Evolutionary conservation across 352 stramenopile genomes (phyloP).

Genomic region (Phytophthora syringae): DNA sequence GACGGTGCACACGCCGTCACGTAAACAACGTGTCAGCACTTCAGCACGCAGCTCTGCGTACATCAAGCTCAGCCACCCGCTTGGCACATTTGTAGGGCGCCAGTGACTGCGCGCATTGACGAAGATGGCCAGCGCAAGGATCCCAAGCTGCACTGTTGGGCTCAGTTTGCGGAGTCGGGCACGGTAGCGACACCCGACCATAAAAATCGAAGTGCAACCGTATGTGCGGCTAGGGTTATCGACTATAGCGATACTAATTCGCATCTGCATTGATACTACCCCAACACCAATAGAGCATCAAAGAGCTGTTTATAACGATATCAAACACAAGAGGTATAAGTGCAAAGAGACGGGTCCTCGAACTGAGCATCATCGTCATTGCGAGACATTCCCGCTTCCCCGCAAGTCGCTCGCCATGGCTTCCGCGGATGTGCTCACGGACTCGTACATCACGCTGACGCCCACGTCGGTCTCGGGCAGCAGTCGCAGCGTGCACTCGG

Average conservation of each 20-base stretch:
- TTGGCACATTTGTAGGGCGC: neutral
- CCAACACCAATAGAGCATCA: too few relatives aligned
- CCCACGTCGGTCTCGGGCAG: conserved; percentile 40
- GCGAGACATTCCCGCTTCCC: conserved; percentile 27
- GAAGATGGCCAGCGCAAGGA: neutral
- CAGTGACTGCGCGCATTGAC: neutral
- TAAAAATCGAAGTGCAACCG: conserved; percentile 21
- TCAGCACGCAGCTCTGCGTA: neutral
- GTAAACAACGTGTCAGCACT: too few relatives aligned
- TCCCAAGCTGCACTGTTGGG: too few relatives aligned
- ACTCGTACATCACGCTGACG: conserved; percentile 67
- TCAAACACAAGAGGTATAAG: neutral
- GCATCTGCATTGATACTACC: neutral
- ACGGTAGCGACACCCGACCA: neutral
- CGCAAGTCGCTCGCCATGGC: conserved; percentile 20
- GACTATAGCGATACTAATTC: too few relatives aligned
- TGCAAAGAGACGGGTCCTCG: conserved; percentile 7
- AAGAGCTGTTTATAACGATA: neutral
- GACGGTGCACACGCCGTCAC: neutral
- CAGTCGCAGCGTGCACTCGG: conserved; percentile 21
- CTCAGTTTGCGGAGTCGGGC: conserved; percentile 7
- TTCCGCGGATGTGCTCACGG: conserved; percentile 18
- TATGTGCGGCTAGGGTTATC: conserved; percentile 8
- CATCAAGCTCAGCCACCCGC: neutral
- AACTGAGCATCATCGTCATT: conserved; percentile 18